Conservation (phyloP, 2,329 filamentous ascomycete species). For the Colletotrichum ledebouriae region DNA sequence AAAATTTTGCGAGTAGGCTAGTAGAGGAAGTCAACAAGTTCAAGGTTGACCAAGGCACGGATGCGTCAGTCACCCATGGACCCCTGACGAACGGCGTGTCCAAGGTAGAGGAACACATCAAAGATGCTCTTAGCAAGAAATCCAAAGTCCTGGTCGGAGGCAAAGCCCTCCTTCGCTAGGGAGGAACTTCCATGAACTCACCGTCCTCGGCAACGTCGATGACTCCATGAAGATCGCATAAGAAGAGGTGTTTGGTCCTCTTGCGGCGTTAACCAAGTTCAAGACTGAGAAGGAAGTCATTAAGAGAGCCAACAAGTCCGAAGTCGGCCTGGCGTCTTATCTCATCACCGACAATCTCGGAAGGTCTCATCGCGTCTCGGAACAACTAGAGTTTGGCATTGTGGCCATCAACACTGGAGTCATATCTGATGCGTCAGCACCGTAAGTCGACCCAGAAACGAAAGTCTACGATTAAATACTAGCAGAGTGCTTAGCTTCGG, state of each 20-base stretch:
- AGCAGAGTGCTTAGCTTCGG: conserved; percentile 34
- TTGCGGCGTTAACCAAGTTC: conserved; percentile 79
- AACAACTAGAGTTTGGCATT: conserved; percentile 74
- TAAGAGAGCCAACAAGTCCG: conserved; percentile 73
- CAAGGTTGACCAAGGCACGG: conserved; percentile 77
- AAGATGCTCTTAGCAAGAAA: conserved; percentile 73
- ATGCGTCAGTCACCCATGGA: conserved; percentile 70
- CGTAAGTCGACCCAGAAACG: conserved; percentile 47
- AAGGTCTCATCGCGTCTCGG: conserved; percentile 49
- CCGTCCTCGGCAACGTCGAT: conserved; percentile 78
- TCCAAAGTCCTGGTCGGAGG: conserved; percentile 73
- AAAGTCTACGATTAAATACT: background rate
- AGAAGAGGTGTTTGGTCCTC: conserved; percentile 83
- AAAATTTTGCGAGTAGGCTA: conserved; percentile 77
- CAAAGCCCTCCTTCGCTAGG: conserved; percentile 72
- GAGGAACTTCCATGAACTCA: conserved; percentile 78
- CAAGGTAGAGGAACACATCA: conserved; percentile 74
- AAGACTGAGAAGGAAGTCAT: conserved; percentile 79
- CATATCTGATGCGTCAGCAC: conserved; percentile 43
- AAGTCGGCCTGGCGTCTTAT: conserved; percentile 81
- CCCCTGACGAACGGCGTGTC: conserved; percentile 74
- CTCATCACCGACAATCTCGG: conserved; percentile 67
- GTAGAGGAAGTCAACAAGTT: conserved; percentile 81
- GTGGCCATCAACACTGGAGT: conserved; percentile 73
- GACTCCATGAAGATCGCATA: conserved; percentile 74